Evolutionary conservation across 2,329 filamentous ascomycete species (phyloP), one percentile per base, ranked within the genome.

Genomic region (Colletotrichum filicis): DNA sequence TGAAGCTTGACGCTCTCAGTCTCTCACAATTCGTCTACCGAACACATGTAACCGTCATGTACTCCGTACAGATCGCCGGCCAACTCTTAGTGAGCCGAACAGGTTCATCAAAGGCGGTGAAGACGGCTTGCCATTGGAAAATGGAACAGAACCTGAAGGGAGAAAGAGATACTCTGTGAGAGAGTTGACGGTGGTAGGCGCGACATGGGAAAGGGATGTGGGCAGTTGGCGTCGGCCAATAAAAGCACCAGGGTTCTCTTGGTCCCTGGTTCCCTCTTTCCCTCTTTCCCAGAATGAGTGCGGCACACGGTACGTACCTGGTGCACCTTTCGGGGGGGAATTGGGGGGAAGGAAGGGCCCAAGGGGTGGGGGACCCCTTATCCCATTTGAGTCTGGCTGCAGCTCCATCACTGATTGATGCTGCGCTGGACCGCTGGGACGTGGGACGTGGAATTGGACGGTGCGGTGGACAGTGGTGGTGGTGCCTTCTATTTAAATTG

Each of bases 71-170:
- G 61, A 24, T 64, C n/a, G 22, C 28, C 30, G 28, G 30, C 46
- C 61, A 24, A 19, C 14, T 28, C 46, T 35, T 11, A 22, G 26
- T 22, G 52, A 22, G 22, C 8, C 14, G 8, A 53, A 22, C 28
- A 26, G 4, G 24, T 35, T 19, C 59, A 53, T 73, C 66, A 53
- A 73, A 66, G 60, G 71, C 71, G 71, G 71, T 73, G 71, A 73
- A 26, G 37, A 46, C 62, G 37, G 32, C n/a, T 49, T 28, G 14
- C 32, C 52, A n/a, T 57, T 30, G 3, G 65, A 26, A 62, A 24
- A 56, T 42, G 28, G 16, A 26, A 68, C 30, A 30, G 57, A 2
- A 32, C 42, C 30, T 24, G 66, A 22, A 46, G 58, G 19, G 53
- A 63, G 65, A 52, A 57, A 57, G 32, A 49, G 58, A 52, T 32